Percentiles rank a stretch among this genome's conserved stretches.
These are phyloP conservation scores for Melastoma malabathricum DNA, from an alignment of 345 rosid genomes.

Conservation along the genomic window DNA sequence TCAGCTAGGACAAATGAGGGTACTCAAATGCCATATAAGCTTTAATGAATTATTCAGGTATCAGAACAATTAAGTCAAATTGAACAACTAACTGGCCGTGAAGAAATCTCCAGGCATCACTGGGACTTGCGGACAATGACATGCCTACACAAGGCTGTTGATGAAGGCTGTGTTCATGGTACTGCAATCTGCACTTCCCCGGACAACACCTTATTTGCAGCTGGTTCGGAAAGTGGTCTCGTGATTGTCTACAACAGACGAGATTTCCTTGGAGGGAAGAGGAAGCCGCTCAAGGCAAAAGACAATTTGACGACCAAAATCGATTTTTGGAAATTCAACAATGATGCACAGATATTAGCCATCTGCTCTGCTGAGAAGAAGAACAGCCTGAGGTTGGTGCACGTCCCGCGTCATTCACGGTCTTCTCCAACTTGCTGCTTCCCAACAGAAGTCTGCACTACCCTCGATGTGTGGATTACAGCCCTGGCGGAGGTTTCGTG, in stretches of 20 bases:
- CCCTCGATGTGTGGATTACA: conserved; percentile 83
- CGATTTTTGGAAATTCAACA: conserved; percentile 67
- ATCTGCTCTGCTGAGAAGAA: conserved; percentile 65
- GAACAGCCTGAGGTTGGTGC: conserved; percentile 62
- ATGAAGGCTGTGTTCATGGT: conserved; percentile 75
- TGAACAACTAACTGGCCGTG: too few species aligned
- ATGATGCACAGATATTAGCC: conserved; percentile 76
- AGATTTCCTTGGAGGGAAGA: conserved; percentile 70
- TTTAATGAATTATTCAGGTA: too few species aligned
- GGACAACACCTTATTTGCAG: conserved; percentile 50
- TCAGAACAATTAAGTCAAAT: too few species aligned
- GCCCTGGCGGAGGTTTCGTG: conserved; percentile 90
- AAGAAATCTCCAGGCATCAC: conserved; percentile 18
- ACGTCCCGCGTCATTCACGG: conserved; percentile 54
- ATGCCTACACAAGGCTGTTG: conserved; percentile 71
- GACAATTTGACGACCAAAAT: conserved; percentile 75
- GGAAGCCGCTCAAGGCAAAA: conserved; percentile 57
- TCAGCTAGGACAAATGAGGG: too few species aligned
- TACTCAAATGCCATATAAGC: too few species aligned
- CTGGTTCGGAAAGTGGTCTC: conserved; percentile 79
- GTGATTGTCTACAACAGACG: conserved; percentile 78
- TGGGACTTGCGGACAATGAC: conserved; percentile 86
- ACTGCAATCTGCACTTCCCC: conserved; percentile 57
- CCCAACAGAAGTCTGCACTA: conserved; percentile 36
- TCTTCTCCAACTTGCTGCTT: conserved; percentile 78